Conservation (phyloP, 1,284 basidiomycete genomes). For the Ceratobasidium theobromae region DNA sequence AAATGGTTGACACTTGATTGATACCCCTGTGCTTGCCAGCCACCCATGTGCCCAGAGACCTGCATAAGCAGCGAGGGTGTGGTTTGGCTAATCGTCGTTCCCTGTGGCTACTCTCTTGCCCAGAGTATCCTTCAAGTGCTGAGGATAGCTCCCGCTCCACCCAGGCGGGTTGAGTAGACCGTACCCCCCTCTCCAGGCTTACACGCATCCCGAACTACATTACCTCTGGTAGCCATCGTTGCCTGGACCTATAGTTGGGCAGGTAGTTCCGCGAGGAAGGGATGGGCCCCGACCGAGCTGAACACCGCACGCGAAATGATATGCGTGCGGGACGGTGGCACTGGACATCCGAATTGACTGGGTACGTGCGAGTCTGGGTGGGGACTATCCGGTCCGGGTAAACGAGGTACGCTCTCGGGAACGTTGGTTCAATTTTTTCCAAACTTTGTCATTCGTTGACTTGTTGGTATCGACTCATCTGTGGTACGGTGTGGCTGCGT, state of each 20-base stretch:
- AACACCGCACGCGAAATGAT: no score
- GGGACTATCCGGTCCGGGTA: background rate
- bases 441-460: no score
- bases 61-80: background rate
- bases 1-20: background rate
- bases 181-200: no score
- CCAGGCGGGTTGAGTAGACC: background rate
- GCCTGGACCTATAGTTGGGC: no score
- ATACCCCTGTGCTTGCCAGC: background rate
- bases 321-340: background rate
- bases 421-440: no score
- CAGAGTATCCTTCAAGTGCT: background rate
- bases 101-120: background rate
- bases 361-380: background rate
- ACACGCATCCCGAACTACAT: no score
- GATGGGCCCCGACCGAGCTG: no score
- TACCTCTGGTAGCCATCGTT: no score
- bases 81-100: background rate
- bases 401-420: background rate
- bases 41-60: background rate
- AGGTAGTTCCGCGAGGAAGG: no score
- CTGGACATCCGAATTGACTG: background rate
- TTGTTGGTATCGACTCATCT: no score
- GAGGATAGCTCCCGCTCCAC: background rate
- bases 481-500: no score